phyloP scores from a whole-genome alignment of 345 rosid genomes.

The Aethionema arabicum region DNA sequence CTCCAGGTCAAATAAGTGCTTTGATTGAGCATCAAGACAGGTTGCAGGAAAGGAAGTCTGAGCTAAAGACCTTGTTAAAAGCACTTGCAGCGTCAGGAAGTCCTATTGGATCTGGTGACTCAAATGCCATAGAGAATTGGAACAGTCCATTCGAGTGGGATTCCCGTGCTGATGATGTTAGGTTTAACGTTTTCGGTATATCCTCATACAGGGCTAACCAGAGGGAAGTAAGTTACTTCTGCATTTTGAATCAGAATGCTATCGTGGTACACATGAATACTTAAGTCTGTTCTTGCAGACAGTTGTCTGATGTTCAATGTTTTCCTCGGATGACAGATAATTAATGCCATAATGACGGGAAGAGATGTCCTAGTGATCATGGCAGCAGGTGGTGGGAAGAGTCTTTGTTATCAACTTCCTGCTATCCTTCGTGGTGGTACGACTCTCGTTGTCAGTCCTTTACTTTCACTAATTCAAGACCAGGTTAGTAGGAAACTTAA shows the following conservation, averaged over 20 bases:
- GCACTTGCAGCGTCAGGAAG: slow-evolving; percentile 45
- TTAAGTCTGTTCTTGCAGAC: background rate
- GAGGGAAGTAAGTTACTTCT: slow-evolving; percentile 56
- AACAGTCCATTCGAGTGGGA: slow-evolving; percentile 81
- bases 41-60: slow-evolving; percentile 65
- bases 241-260: background rate
- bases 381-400: slow-evolving; percentile 99
- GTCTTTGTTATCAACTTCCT: slow-evolving; percentile 96
- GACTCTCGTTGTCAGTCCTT: slow-evolving; percentile 87
- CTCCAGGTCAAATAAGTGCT: slow-evolving; percentile 60
- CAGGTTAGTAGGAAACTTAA: slow-evolving; percentile 50
- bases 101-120: slow-evolving; percentile 34
- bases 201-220: slow-evolving; percentile 79
- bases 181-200: slow-evolving; percentile 84
- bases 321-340: slow-evolving; percentile 45
- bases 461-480: slow-evolving; percentile 91
- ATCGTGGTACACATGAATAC: background rate
- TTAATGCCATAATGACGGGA: slow-evolving; percentile 80
- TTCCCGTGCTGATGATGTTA: slow-evolving; percentile 64
- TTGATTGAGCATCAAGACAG: slow-evolving; percentile 77
- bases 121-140: slow-evolving; percentile 52
- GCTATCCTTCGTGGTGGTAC: slow-evolving; percentile 70
- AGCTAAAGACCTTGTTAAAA: slow-evolving; percentile 59
- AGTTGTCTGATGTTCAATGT: background rate
- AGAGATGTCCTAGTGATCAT: slow-evolving; percentile 87